Conservation (phyloP, 148 eudicot species). For the Silene conica region DNA sequence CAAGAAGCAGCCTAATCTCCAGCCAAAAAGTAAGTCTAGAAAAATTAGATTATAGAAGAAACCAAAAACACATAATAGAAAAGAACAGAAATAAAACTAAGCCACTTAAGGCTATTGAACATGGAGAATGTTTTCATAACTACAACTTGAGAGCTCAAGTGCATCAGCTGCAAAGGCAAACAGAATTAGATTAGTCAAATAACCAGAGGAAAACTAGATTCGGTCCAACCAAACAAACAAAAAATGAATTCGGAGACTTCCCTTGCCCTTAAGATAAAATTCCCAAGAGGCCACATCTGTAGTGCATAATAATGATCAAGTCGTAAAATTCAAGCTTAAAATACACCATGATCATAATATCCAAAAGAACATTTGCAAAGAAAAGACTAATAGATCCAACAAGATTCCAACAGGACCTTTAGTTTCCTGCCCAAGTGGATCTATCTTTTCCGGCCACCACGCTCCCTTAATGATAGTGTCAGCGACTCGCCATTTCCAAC, state of each 20-base stretch:
- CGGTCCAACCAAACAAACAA: constrained; percentile 13
- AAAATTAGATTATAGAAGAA: constrained; percentile 15
- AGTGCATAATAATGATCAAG: constrained; percentile 26
- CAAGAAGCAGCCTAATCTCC: constrained; percentile 20
- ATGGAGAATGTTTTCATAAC: constrained; percentile 19
- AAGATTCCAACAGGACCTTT: constrained; percentile 41
- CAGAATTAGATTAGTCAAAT: constrained; percentile 30
- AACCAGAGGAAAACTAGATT: constrained; percentile 9
- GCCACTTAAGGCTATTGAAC: constrained; percentile 13
- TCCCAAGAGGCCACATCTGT: constrained; percentile 30
- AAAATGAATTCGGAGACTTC: constrained; percentile 19
- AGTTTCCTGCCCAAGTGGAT: constrained; percentile 17
- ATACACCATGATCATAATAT: constrained; percentile 30
- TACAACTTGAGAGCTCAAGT: constrained; percentile 28
- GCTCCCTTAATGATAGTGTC: constrained; percentile 71
- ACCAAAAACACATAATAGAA: background rate
- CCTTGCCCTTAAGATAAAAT: constrained; percentile 27
- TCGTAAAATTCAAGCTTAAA: constrained; percentile 12
- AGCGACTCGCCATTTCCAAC: constrained; percentile 54
- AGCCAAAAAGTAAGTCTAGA: constrained; percentile 7
- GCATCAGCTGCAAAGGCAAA: constrained; percentile 37
- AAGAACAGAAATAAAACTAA: constrained; percentile 4
- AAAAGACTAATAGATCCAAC: constrained; percentile 22
- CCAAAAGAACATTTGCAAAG: constrained; percentile 25
- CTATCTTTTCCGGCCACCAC: constrained; percentile 80